These are phyloP conservation scores for Circinella minor DNA, from an alignment of 371 early-diverging fungal genomes.

Conservation along the genomic window DNA sequence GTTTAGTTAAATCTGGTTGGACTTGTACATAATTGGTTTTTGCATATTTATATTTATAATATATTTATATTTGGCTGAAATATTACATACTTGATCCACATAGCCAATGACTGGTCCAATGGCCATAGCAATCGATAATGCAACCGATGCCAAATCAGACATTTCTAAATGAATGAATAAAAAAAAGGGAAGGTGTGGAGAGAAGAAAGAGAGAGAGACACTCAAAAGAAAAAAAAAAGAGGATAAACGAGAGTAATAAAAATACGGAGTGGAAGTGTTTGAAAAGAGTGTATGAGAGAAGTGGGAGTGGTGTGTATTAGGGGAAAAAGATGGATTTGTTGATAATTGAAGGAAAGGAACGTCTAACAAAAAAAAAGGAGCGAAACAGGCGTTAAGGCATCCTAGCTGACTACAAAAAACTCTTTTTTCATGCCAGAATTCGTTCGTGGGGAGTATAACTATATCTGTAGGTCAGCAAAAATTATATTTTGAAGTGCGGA, in stretches of 20 bases:
- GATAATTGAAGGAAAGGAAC: background rate
- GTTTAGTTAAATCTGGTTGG: no score
- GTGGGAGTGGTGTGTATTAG: background rate
- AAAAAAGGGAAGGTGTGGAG: background rate
- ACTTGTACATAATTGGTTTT: no score
- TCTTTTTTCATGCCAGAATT: no score
- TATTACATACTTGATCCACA: slow-evolving; percentile 27
- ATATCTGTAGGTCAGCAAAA: no score
- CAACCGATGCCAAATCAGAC: slow-evolving; percentile 13
- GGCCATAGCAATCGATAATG: slow-evolving; percentile 27
- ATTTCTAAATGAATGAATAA: slow-evolving; percentile 8
- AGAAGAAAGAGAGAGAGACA: slow-evolving; percentile 8
- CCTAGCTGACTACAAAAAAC: no score
- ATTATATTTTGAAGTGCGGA: no score
- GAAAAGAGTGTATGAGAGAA: background rate
- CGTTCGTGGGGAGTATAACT: no score
- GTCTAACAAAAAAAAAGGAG: background rate
- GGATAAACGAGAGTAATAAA: slow-evolving; percentile 2
- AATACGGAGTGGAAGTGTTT: no score
- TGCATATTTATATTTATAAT: background rate
- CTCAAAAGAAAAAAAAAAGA: background rate
- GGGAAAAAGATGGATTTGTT: no score
- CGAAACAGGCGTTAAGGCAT: background rate
- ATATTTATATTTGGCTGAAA: no score
- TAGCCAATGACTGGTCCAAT: slow-evolving; percentile 31